A percentile compares a stretch with the other conserved stretches of the same genome.
These are phyloP conservation scores for Reticulascus tulasneorum DNA, from an alignment of 2,329 filamentous ascomycete species.

Conservation along the genomic window DNA sequence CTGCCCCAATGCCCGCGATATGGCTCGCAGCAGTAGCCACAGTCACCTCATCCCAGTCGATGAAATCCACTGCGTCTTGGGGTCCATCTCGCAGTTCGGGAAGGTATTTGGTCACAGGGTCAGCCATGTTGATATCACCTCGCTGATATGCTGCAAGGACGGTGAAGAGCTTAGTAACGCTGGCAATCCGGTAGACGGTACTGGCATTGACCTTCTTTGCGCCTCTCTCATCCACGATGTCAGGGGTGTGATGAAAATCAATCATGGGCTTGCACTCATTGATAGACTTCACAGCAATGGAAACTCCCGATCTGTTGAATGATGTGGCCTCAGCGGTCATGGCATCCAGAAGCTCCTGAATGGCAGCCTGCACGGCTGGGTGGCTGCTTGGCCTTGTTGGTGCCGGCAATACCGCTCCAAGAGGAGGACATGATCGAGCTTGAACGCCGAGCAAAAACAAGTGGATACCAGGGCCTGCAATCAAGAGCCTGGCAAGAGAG, in stretches of 20 bases:
- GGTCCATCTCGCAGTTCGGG: slow-evolving; percentile 6
- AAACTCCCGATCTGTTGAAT: slow-evolving; percentile 29
- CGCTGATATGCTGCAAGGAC: slow-evolving; percentile 27
- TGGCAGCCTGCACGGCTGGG: slow-evolving; percentile 9
- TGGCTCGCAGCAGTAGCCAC: slow-evolving; percentile 15
- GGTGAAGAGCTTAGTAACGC: slow-evolving; percentile 38
- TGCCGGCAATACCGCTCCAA: slow-evolving; percentile 10
- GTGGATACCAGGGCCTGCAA: no score
- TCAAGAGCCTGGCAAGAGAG: no score
- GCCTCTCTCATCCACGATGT: slow-evolving; percentile 13
- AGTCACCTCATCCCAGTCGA: slow-evolving; percentile 15
- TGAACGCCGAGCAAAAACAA: no score
- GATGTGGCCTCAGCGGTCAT: slow-evolving; percentile 8
- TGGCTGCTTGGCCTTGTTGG: slow-evolving; percentile 6
- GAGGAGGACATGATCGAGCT: slow-evolving; percentile 12
- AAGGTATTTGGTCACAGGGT: slow-evolving; percentile 24
- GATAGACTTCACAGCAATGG: slow-evolving; percentile 37
- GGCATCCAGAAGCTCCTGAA: slow-evolving; percentile 3
- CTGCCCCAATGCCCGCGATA: slow-evolving; percentile 12
- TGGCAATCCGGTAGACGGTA: slow-evolving; percentile 38
- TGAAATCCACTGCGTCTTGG: neutral
- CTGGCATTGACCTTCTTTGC: slow-evolving; percentile 28
- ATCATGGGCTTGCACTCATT: slow-evolving; percentile 33
- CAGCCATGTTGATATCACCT: slow-evolving; percentile 20
- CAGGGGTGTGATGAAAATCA: slow-evolving; percentile 36